These are phyloP conservation scores for Phytophthora ohioensis DNA, from an alignment of 352 stramenopile species.

Conservation along the genomic window DNA sequence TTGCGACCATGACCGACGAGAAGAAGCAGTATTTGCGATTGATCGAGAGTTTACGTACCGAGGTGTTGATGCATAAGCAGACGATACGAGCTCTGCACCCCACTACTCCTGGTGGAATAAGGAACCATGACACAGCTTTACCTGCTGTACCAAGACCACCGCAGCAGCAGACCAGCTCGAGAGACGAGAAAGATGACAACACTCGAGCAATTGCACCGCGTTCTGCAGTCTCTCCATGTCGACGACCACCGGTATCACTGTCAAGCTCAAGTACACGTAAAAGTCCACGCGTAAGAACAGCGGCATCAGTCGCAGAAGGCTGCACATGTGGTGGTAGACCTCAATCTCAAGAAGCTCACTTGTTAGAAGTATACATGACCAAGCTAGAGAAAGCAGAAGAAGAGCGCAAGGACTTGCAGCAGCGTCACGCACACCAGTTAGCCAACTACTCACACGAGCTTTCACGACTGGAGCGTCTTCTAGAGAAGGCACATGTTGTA, in stretches of 20 bases:
- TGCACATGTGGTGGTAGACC: conserved; percentile 15
- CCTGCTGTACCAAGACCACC: conserved; percentile 25
- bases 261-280: conserved; percentile 10
- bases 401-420: conserved; percentile 55
- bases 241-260: conserved; percentile 12
- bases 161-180: conserved; percentile 4
- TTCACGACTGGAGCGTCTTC: conserved; percentile 70
- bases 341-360: conserved; percentile 15
- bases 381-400: conserved; percentile 58
- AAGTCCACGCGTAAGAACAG: conserved; percentile 17
- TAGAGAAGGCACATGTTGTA: conserved; percentile 58
- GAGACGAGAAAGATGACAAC: conserved; percentile 23
- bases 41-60: conserved; percentile 53
- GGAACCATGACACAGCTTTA: conserved; percentile 10
- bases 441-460: conserved; percentile 76
- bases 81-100: conserved; percentile 45
- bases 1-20: conserved; percentile 54
- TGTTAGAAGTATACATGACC: conserved; percentile 37
- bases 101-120: not conserved
- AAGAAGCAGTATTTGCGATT: conserved; percentile 54
- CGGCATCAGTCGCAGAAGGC: conserved; percentile 1
- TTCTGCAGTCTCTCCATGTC: conserved; percentile 4
- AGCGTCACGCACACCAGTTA: conserved; percentile 67
- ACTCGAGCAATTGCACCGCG: not conserved
- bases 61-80: conserved; percentile 63